Evolutionary conservation across 2,329 filamentous ascomycete genomes (phyloP).

Genomic region (Pestalotiopsis sp.): DNA sequence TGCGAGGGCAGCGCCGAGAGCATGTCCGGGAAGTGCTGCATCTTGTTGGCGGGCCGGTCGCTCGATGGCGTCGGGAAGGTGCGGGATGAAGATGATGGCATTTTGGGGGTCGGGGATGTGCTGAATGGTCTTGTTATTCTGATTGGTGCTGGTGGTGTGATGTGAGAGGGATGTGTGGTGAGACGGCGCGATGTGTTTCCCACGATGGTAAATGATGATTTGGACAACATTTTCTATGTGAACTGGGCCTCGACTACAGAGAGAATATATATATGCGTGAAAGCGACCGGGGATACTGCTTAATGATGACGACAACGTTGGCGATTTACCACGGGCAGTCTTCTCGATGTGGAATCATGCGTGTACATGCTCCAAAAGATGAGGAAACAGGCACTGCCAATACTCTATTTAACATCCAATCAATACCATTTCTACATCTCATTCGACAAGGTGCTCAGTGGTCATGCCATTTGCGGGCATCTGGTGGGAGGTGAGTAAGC

Average conservation of each 20-base stretch:
- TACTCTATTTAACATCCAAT: not conserved
- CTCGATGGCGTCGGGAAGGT: conserved; percentile 32
- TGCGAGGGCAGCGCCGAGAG: conserved; percentile 53
- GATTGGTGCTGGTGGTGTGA: not conserved
- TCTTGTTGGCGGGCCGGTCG: conserved; percentile 51
- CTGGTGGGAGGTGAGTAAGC: conserved; percentile 1
- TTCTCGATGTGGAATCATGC: not conserved
- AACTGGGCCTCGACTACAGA: too few species aligned
- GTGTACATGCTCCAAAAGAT: too few species aligned
- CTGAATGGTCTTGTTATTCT: not conserved
- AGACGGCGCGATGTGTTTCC: not conserved
- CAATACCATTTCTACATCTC: not conserved
- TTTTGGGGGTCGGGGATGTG: conserved; percentile 19
- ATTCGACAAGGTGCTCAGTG: not conserved
- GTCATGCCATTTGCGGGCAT: too few species aligned
- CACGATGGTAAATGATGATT: not conserved
- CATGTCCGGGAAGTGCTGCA: conserved; percentile 64
- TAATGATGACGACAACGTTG: conserved; percentile 3
- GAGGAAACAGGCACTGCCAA: not conserved
- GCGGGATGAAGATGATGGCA: conserved; percentile 19
- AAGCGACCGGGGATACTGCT: not conserved
- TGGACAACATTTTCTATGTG: not conserved
- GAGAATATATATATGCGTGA: not conserved
- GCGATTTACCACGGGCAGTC: not conserved
- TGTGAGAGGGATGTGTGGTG: not conserved